These are phyloP conservation scores for Choiromyces venosus DNA, from an alignment of 495 filamentous ascomycete genomes.

Conservation along the genomic window DNA sequence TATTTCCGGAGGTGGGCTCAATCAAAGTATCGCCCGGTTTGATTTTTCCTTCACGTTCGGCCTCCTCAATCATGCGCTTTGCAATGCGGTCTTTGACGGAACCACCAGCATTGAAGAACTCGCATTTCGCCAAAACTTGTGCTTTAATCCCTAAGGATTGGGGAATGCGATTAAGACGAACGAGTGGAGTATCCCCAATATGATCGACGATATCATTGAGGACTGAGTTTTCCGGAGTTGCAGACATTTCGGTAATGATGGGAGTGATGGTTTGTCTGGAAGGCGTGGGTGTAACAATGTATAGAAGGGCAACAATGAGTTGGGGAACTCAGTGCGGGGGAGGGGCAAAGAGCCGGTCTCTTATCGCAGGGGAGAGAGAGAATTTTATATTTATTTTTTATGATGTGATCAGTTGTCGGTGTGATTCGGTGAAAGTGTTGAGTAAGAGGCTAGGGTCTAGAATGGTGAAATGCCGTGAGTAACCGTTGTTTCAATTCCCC, in stretches of 20 bases:
- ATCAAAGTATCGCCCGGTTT: slow-evolving; percentile 96
- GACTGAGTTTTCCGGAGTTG: background rate
- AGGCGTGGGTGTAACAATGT: background rate
- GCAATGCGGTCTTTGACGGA: slow-evolving; percentile 98
- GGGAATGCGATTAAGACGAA: slow-evolving; percentile 84
- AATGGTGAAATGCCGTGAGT: background rate
- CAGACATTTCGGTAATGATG: background rate
- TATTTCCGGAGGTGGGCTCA: slow-evolving; percentile 96
- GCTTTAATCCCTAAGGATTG: slow-evolving; percentile 82
- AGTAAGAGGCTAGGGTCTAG: background rate
- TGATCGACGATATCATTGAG: slow-evolving; percentile 34
- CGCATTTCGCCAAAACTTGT: slow-evolving; percentile 88
- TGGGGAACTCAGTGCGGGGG: background rate
- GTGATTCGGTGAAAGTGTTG: background rate
- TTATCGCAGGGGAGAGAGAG: background rate
- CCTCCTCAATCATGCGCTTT: slow-evolving; percentile 94
- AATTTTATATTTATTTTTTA: background rate
- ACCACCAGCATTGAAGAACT: slow-evolving; percentile 95
- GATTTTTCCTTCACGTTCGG: slow-evolving; percentile 83
- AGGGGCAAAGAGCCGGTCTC: background rate
- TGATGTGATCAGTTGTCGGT: background rate
- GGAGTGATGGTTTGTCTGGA: background rate
- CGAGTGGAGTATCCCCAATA: slow-evolving; percentile 92
- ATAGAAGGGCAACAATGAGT: background rate
- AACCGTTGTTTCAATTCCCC: background rate